phyloP scores from a whole-genome alignment of 2,329 filamentous ascomycete genomes.

The Dactylellina parvicollis region DNA sequence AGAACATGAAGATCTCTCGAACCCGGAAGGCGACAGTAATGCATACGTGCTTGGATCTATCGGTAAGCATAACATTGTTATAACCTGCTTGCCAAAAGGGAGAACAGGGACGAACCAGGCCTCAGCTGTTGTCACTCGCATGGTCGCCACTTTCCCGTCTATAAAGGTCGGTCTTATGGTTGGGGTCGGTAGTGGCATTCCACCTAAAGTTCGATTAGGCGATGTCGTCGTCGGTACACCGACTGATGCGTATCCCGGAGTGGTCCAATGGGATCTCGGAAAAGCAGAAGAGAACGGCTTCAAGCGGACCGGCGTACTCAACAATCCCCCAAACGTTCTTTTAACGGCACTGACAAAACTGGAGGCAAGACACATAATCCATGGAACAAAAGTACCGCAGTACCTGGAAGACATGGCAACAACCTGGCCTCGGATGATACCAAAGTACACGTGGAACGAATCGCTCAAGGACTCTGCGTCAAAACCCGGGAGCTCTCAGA shows the following conservation, averaged over 20 bases:
- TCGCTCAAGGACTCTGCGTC: not conserved
- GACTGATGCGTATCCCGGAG: not conserved
- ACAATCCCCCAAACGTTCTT: not conserved
- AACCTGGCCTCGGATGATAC: not conserved
- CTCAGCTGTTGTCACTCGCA: not conserved
- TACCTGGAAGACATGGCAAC: not conserved
- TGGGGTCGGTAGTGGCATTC: conserved; percentile 11
- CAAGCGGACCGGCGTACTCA: not conserved
- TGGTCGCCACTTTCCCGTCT: not conserved
- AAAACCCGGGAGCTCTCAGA: not conserved
- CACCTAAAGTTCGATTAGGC: conserved; percentile 9
- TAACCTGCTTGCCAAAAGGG: not conserved
- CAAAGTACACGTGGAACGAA: not conserved
- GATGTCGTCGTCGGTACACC: conserved; percentile 15
- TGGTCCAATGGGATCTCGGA: conserved; percentile 18
- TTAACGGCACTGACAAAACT: not conserved
- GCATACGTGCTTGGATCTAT: conserved; percentile 1
- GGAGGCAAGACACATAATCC: not conserved
- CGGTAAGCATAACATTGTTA: conserved; percentile 3
- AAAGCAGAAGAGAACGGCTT: not conserved
- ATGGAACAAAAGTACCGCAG: not conserved
- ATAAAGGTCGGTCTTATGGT: conserved; percentile 17
- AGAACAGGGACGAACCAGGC: not conserved
- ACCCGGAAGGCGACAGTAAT: not conserved
- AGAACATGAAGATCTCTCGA: not conserved